These are phyloP conservation scores for Plasmodium gonderi DNA, from an alignment of 169 alveolate species.

Conservation along the genomic window DNA sequence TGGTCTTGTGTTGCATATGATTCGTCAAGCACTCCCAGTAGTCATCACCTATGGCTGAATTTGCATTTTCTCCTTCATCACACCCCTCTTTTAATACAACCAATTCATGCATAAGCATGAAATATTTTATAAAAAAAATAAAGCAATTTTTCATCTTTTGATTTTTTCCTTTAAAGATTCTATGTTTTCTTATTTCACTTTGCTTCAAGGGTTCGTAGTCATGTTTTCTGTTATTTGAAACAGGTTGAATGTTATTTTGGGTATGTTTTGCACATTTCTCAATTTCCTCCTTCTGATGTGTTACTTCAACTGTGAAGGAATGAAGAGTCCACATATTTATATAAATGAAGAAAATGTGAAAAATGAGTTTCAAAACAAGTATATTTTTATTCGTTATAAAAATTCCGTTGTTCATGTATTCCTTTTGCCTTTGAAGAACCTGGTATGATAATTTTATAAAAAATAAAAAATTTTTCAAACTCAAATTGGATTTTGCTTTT, in stretches of 20 bases:
- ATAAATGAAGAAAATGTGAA: conserved; percentile 32
- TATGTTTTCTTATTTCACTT: not conserved
- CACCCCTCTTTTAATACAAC: not conserved
- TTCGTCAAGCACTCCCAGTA: not conserved
- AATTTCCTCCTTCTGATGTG: not conserved
- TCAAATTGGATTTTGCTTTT: not conserved
- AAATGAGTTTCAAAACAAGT: conserved; percentile 6
- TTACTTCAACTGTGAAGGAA: not conserved
- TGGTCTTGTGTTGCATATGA: not conserved
- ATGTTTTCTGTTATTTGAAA: not conserved
- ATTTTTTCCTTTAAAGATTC: not conserved
- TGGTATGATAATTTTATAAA: conserved; percentile 48
- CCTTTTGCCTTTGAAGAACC: conserved; percentile 14
- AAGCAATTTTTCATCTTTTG: conserved; percentile 12
- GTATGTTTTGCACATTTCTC: not conserved
- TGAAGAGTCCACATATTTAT: not conserved
- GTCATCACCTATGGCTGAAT: not conserved
- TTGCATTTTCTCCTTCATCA: not conserved
- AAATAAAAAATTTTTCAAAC: not conserved
- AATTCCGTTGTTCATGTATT: not conserved
- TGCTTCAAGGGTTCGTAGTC: not conserved
- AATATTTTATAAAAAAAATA: conserved; percentile 54
- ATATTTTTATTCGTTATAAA: not conserved
- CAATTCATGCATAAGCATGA: conserved; percentile 2
- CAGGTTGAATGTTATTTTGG: not conserved